A percentile compares a stretch with the other conserved stretches of the same genome.
Conservation (phyloP, 306 rosid species). For the Lotus japonicus region DNA sequence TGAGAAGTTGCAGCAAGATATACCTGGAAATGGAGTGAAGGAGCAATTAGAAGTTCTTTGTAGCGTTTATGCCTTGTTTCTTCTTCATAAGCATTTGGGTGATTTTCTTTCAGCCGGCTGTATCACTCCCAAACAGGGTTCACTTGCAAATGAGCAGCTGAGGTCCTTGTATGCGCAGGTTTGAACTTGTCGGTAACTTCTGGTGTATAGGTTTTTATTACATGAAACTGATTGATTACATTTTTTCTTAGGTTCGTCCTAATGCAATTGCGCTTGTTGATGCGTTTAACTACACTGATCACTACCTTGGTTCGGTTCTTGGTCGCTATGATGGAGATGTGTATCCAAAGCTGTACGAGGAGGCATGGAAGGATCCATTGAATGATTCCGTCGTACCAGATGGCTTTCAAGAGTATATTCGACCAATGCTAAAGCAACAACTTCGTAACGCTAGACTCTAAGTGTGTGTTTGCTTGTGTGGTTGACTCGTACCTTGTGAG, state of each 20-base stretch:
- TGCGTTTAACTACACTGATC: constrained; percentile 84
- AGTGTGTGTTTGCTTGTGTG: neutral
- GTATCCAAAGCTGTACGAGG: constrained; percentile 84
- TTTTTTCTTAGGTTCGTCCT: constrained; percentile 69
- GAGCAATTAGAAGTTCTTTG: constrained; percentile 66
- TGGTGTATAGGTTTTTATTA: constrained; percentile 7
- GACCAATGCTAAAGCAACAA: constrained; percentile 86
- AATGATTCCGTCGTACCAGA: constrained; percentile 83
- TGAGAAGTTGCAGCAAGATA: constrained; percentile 76
- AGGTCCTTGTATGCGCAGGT: constrained; percentile 88
- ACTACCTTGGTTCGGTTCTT: constrained; percentile 80
- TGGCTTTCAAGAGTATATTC: constrained; percentile 72
- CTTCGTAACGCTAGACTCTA: constrained; percentile 88
- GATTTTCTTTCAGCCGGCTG: constrained; percentile 80
- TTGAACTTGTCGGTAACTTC: neutral
- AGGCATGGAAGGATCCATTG: constrained; percentile 97
- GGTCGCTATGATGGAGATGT: constrained; percentile 90
- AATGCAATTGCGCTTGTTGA: constrained; percentile 82
- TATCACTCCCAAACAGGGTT: constrained; percentile 72
- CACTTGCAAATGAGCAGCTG: constrained; percentile 78
- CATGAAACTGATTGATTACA: constrained; percentile 10
- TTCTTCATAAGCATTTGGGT: constrained; percentile 77
- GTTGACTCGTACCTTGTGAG: too few relatives aligned
- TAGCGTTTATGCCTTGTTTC: constrained; percentile 62
- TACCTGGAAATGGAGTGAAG: constrained; percentile 92